Base-by-base conservation (phyloP, 2,329 filamentous ascomycete species). In the Trematosphaeria pertusa region DNA sequence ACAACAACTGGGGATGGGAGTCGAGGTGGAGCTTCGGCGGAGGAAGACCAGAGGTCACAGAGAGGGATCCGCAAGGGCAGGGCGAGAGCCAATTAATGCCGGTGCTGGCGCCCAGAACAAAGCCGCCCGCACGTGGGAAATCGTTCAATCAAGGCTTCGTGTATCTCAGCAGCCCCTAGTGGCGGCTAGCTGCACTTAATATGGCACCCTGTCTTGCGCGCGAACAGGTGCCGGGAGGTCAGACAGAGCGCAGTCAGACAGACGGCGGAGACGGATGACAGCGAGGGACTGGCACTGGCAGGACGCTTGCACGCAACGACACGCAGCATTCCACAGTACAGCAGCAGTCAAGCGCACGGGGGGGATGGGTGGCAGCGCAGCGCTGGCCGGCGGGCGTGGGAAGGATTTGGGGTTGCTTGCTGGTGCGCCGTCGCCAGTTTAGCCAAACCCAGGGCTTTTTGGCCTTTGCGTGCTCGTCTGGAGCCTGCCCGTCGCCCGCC, bases 111-210 rank as follows among this genome's bases (percentile, higher is more conserved):
- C 63, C 58, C 56, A 61, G 59, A 45, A 54, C 51, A 50, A 52
- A 59, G 59, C 47, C 61, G 56, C 36, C 40, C 53, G 58, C 67
- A 71, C 67, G 68, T 70, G 68, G 67, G 60, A 67, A 62, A 69
- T 70, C 62, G 65, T 65, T 65, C 59, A 68, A 67, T 67, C 63
- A 67, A 64, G 65, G 56, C 62, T 60, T 70, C 67, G 66, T 70
- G 64, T 65, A 70, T 71, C 67, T 67, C 45, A 57, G 54, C 62
- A 61, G 53, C 48, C 41, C 53, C 54, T 67, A 69, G 66, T 65
- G 65, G 63, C 66, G 66, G 66, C 64, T 67, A 67, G 59, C 56
- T 57, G 66, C 65, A 62, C 64, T 59, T 61, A 57, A 61, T 65
- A 62, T 63, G 61, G 44, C 47, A 50, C 35, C 46, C 41, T 36